Conservation (phyloP, 495 filamentous ascomycete genomes). For the Diplogelasinospora grovesii region DNA sequence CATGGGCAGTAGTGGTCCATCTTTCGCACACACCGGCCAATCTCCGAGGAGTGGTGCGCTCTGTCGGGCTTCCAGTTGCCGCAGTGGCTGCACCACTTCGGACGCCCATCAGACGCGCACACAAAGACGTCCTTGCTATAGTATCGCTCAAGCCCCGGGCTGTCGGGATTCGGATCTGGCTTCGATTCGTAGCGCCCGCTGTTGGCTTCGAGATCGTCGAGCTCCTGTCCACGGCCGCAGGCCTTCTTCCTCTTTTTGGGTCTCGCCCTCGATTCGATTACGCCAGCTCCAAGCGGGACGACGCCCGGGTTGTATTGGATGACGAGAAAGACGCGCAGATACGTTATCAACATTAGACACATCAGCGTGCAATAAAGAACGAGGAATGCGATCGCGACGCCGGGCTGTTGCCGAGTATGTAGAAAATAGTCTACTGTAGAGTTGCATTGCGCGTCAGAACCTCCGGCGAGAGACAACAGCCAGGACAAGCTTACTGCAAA, state of each 20-base stretch:
- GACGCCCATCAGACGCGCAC: slow-evolving; percentile 70
- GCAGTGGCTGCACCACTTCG: slow-evolving; percentile 74
- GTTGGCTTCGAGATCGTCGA: slow-evolving; percentile 36
- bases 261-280: slow-evolving; percentile 14
- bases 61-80: slow-evolving; percentile 78
- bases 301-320: slow-evolving; percentile 65
- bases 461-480: slow-evolving; percentile 1
- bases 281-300: slow-evolving; percentile 50
- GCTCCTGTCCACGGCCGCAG: slow-evolving; percentile 1
- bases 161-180: slow-evolving; percentile 35
- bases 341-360: slow-evolving; percentile 56
- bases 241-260: slow-evolving; percentile 9
- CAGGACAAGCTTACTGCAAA: slow-evolving; percentile 29
- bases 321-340: slow-evolving; percentile 58
- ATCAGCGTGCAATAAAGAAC: slow-evolving; percentile 66
- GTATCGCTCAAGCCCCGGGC: slow-evolving; percentile 50
- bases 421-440: slow-evolving; percentile 58
- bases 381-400: slow-evolving; percentile 60
- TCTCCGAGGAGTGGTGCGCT: slow-evolving; percentile 75
- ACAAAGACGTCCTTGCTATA: slow-evolving; percentile 77
- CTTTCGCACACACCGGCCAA: slow-evolving; percentile 71
- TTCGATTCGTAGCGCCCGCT: slow-evolving; percentile 25
- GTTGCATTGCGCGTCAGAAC: too few relatives aligned
- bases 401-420: slow-evolving; percentile 39
- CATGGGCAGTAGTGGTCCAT: slow-evolving; percentile 97